These are phyloP conservation scores for Penicillium arizonense DNA, from an alignment of 495 filamentous ascomycete genomes.

Conservation along the genomic window DNA sequence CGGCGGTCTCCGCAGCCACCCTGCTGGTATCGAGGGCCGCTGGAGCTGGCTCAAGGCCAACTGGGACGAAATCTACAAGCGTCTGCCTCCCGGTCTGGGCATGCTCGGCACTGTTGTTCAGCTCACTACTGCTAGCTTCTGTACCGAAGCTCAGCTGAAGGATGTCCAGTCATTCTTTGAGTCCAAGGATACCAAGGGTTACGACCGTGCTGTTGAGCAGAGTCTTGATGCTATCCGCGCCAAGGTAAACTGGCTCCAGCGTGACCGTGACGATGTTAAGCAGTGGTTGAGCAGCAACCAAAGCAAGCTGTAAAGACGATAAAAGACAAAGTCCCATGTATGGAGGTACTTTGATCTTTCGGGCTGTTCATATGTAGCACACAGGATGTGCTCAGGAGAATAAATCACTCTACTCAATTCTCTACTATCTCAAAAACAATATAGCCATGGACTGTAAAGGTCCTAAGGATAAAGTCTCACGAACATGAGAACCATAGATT, in stretches of 20 bases:
- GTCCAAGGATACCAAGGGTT: slow-evolving; percentile 72
- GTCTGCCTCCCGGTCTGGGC: slow-evolving; percentile 70
- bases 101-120: slow-evolving; percentile 86
- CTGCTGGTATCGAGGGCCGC: slow-evolving; percentile 74
- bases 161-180: slow-evolving; percentile 80
- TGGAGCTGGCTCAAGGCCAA: slow-evolving; percentile 83
- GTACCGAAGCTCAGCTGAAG: slow-evolving; percentile 67
- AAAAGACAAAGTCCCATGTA: not conserved
- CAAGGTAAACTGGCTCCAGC: slow-evolving; percentile 61
- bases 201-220: slow-evolving; percentile 60
- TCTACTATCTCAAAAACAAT: not conserved
- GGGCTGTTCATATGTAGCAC: not conserved
- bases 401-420: slow-evolving; percentile 2
- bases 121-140: slow-evolving; percentile 82
- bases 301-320: slow-evolving; percentile 37
- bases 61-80: slow-evolving; percentile 78
- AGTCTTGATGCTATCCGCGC: slow-evolving; percentile 58
- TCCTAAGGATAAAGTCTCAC: not conserved
- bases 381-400: not conserved
- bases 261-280: slow-evolving; percentile 60
- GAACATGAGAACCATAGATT: not conserved
- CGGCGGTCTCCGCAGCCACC: slow-evolving; percentile 72
- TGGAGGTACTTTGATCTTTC: not conserved
- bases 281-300: slow-evolving; percentile 57
- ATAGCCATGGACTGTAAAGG: not conserved